Conservation (phyloP, 257 asterid species). For the Anisodus tanguticus region DNA sequence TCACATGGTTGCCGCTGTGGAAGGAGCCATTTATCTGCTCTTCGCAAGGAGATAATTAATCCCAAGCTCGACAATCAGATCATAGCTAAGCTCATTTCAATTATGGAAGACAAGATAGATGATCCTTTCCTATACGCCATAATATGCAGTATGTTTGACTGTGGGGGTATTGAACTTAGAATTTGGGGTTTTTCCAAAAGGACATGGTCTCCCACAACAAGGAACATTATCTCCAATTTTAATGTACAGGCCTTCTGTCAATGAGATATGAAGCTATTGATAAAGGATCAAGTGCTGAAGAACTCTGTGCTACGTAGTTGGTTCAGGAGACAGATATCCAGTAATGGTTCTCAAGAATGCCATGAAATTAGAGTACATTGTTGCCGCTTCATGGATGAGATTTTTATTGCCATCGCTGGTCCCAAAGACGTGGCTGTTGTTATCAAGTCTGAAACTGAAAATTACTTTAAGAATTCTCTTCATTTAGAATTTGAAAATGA, state of each 20-base stretch:
- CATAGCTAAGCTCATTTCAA: constrained; percentile 55
- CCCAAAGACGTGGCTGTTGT: constrained; percentile 66
- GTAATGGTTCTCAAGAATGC: constrained; percentile 35
- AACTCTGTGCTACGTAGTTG: constrained; percentile 79
- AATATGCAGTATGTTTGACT: constrained; percentile 63
- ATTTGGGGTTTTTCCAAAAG: constrained; percentile 88
- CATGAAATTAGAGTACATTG: constrained; percentile 62
- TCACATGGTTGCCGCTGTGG: constrained; percentile 87
- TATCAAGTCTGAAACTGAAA: constrained; percentile 64
- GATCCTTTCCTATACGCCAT: constrained; percentile 58
- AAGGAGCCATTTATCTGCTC: constrained; percentile 84
- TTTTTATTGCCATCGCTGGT: constrained; percentile 74
- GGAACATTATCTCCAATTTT: constrained; percentile 89
- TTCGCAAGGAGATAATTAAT: constrained; percentile 65
- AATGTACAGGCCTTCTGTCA: constrained; percentile 57
- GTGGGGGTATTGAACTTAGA: constrained; percentile 69
- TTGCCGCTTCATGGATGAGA: constrained; percentile 92
- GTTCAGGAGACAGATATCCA: constrained; percentile 86
- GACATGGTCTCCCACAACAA: constrained; percentile 99
- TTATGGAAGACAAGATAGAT: constrained; percentile 69
- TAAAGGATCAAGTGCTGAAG: constrained; percentile 39
- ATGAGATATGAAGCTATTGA: constrained; percentile 79
- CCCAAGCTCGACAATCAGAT: constrained; percentile 60
- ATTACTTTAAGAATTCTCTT: constrained; percentile 61
- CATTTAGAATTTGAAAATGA: constrained; percentile 55